Base-by-base conservation (phyloP, 2,329 filamentous ascomycete genomes). In the Didymella pomorum region DNA sequence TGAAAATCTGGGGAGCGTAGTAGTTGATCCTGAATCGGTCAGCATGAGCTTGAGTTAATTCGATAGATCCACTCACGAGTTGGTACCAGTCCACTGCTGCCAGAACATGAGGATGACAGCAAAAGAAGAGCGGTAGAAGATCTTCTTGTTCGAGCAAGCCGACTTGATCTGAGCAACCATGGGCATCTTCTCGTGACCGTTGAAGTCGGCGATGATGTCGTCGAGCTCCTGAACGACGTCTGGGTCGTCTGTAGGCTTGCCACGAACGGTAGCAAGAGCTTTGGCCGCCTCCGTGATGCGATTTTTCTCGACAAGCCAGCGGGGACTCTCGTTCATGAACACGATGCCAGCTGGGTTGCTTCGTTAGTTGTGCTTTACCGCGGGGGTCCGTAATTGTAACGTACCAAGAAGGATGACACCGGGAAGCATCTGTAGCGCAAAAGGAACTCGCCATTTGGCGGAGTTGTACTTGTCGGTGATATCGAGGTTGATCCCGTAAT, bases 271-370 rank as follows among this genome's bases (percentile, higher is more conserved):
- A 1, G 79, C 73, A 33, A 81, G 68, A 20, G 78, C 76, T 51
- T 72, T 71, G 8, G 72, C 75, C 0, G 82, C 83, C 20, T 82
- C 79, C 4, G 78, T 71, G 18, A 79, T 70, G 2, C 79, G 77
- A 53, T 80, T 80, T 72, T 84, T 81, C 64, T 81, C 80, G n/a
- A 82, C 79, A n/a, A 84, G 76, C 81, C 82, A 85, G 18, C 83
- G 79, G 1, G 83, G 81, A 2, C 79, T 81, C 58, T 84, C 83
- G 52, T 82, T 83, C 44, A 83, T 76, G 70, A 84, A 84, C 43
- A 82, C 65, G 14, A 84, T 77, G 0, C 82, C 82, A 3, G 77
- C 64, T 41, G 10, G 11, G 16, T 23, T 8, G 37, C 8, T 12
- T 11, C n/a, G 3, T 39, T 39, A 39, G 35, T 39, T 0, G 21